Base-by-base conservation (phyloP, 805 yeast species). In the Myxozyma melibiosi region DNA sequence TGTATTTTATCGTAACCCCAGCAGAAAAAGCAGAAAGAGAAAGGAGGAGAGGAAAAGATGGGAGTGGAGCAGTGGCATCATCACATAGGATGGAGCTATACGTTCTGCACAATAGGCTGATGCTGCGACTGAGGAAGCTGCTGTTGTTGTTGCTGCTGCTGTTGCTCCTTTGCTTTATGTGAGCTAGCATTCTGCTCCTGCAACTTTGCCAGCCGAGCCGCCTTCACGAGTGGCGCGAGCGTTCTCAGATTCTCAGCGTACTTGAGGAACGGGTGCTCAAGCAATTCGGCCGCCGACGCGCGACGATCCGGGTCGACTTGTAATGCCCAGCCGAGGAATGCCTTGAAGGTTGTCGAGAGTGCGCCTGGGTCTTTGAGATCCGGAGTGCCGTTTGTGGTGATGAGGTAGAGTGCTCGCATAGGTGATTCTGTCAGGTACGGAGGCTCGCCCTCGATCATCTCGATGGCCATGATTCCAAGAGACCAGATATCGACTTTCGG, bases 391-490 rank as follows among this genome's bases (percentile, higher is more conserved):
- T 90, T 92, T 0, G 97, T 90, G 4, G 96, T 96, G 77, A 94
- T 94, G 71, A 94, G 77, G 73, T 91, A 94, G 50, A 94, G 77
- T 0, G 98, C 98, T 67, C 94, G 83, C 70, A 94, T 79, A 22
- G 99, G 99, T 37, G 95, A 89, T 72, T 94, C 99, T 67, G 92
- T 92, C 70, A 94, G 77, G 69, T 94, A 94, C 2, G 99, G 99
- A 13, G 99, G 99, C 71, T 94, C 99, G 25, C 97, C 97, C 73
- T 94, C 99, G 65, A 94, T 89, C 98, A 94, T 92, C 74, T 94
- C 99, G 67, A 94, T 94, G 20, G 89, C 85, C 98, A 94, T 94
- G 64, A 94, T 94, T 64, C 99, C 99, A 61, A 94, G 75, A 6
- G 97, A 90, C 99, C 99, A 94, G 48, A 94, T 85, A 74, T 94